Evolutionary conservation across 306 rosid genomes (phyloP).

Genomic region (Prunus dulcis): DNA sequence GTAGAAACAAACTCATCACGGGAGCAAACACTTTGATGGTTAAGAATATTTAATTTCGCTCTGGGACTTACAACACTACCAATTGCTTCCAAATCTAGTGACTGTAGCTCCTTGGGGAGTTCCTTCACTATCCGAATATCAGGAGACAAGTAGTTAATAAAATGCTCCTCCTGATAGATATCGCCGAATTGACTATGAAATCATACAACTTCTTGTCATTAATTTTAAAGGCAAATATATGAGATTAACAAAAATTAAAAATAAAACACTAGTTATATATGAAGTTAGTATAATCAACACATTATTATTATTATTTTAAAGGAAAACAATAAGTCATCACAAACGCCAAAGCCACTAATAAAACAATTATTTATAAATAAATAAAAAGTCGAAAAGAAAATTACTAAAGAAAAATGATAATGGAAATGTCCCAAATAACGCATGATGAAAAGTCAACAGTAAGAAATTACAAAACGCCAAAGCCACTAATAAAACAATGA

Average conservation of each 20-base stretch:
- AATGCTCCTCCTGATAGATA: slow-evolving; percentile 91
- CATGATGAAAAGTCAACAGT: no score
- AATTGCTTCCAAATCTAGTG: slow-evolving; percentile 85
- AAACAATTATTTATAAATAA: no score
- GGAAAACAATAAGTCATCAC: neutral
- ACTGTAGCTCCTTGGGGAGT: slow-evolving; percentile 72
- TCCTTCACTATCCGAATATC: slow-evolving; percentile 90
- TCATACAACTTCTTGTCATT: slow-evolving; percentile 34
- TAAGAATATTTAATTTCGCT: neutral
- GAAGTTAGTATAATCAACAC: neutral
- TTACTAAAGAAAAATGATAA: no score
- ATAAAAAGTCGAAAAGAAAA: no score
- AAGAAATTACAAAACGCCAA: no score
- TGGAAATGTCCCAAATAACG: no score
- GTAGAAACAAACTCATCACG: slow-evolving; percentile 8
- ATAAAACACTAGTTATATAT: neutral
- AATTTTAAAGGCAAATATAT: slow-evolving; percentile 33
- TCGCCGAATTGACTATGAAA: slow-evolving; percentile 83
- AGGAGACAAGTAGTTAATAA: slow-evolving; percentile 78
- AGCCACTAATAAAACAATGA: no score
- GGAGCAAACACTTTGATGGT: slow-evolving; percentile 7
- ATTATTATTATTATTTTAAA: neutral
- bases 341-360: neutral
- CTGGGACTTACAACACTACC: slow-evolving; percentile 74
- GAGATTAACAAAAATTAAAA: slow-evolving; percentile 1